phyloP scores from a whole-genome alignment of 2,329 filamentous ascomycete species.

The Aspergillus intermedius region DNA sequence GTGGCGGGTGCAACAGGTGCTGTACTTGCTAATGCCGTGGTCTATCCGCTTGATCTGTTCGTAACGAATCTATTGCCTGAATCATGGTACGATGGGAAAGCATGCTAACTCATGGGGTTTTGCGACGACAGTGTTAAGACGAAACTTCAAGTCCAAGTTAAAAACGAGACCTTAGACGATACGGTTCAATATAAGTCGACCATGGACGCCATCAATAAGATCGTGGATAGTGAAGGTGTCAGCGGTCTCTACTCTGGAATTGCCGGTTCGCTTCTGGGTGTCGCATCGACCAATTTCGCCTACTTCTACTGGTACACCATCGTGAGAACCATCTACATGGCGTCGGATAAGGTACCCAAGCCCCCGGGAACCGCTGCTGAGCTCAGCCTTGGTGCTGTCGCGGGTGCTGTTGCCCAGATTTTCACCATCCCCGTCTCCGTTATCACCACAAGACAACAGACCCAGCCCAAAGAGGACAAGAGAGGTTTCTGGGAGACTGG shows the following conservation, averaged over 20 bases:
- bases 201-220: slow-evolving; percentile 80
- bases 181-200: slow-evolving; percentile 76
- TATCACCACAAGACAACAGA: slow-evolving; percentile 92
- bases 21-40: slow-evolving; percentile 86
- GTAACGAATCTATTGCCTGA: slow-evolving; percentile 25
- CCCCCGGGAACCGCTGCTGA: slow-evolving; percentile 74
- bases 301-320: slow-evolving; percentile 99
- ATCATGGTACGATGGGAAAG: neutral
- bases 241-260: slow-evolving; percentile 84
- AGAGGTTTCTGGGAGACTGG: slow-evolving; percentile 85
- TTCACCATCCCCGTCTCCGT: slow-evolving; percentile 97
- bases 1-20: slow-evolving; percentile 89
- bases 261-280: slow-evolving; percentile 75
- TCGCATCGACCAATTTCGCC: slow-evolving; percentile 96
- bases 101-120: neutral
- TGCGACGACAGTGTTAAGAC: slow-evolving; percentile 71
- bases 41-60: slow-evolving; percentile 96
- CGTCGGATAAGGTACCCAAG: slow-evolving; percentile 50
- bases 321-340: slow-evolving; percentile 72
- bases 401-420: slow-evolving; percentile 84
- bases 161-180: slow-evolving; percentile 47
- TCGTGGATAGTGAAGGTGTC: slow-evolving; percentile 72
- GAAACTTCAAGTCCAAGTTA: slow-evolving; percentile 88
- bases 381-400: slow-evolving; percentile 74
- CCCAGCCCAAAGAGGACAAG: slow-evolving; percentile 73